Evolutionary conservation across 2,329 filamentous ascomycete species (phyloP), one percentile per base, ranked within the genome.

Genomic region (Xylogone sp.): DNA sequence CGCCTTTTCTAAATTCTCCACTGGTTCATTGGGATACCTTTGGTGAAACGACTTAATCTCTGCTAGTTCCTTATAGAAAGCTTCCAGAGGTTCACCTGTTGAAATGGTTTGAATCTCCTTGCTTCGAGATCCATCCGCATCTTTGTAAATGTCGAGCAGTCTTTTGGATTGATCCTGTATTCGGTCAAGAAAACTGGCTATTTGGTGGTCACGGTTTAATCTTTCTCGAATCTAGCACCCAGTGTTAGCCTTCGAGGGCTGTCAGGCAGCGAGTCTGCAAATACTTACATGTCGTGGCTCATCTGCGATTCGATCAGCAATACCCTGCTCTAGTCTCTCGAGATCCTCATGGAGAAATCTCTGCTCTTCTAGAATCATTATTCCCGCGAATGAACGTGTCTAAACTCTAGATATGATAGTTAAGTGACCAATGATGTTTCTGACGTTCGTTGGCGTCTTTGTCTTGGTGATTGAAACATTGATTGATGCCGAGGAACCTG

Each of bases 261-360:
- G 42, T 27, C 22, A 43, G 29, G 12, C 22, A 22, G 24, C 21
- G 18, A 21, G 21, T 42, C n/a, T 39, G 34, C 13, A 16, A 44
- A 18, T 29, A 76, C 84, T 69, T 75, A 92, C 90, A 69, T 93
- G 88, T 71, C 87, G 89, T 44, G 93, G 92, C 58, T 97, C 91
- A 59, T 97, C 90, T 56, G 84, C 79, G 54, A 95, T 83, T 64
- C 92, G 88, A 73, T 97, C 92, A 50, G 90, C 87, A 63, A 97
- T 87, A 49, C 89, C 94, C 69, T 96, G 90, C 73, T 99, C 94
- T 53, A 99, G 81, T 57, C 94, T 86, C 78, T 99, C 94, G 47
- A 99, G 76, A 72, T 99, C 94, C 81, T 99, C 94, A 63, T 97
- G 92, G 62, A 97, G 83, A 65, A 90, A 91, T 62, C 94, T 83